phyloP scores from a whole-genome alignment of 73 alveolate genomes.

The Tetrahymena thermophila region DNA sequence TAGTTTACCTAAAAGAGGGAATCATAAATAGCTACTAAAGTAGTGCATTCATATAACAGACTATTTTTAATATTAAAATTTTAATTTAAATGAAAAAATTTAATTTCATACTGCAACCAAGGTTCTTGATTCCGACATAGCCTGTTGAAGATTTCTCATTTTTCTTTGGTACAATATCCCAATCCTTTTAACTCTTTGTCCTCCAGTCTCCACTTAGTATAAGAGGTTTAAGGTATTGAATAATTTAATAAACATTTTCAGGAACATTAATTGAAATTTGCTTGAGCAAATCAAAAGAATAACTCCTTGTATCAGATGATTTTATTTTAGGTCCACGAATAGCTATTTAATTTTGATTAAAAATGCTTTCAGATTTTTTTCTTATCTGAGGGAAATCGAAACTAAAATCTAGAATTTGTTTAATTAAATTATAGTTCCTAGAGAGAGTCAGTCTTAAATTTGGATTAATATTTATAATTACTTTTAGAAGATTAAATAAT shows the following conservation, averaged over 20 bases:
- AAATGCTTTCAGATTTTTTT: conserved; percentile 5
- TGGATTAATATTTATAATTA: neutral
- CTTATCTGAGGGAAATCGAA: neutral
- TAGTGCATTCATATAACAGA: conserved; percentile 35
- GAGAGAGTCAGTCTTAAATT: neutral
- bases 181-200: conserved; percentile 18
- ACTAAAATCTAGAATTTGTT: neutral
- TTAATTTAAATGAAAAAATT: neutral
- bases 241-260: conserved; percentile 7
- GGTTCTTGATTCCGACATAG: conserved; percentile 47
- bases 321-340: conserved; percentile 26
- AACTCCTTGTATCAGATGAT: conserved; percentile 15
- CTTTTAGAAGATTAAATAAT: conserved; percentile 13
- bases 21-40: conserved; percentile 23
- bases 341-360: neutral
- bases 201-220: conserved; percentile 21
- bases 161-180: conserved; percentile 21
- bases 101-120: conserved; percentile 7
- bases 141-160: conserved; percentile 54
- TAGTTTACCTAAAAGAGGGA: conserved; percentile 39
- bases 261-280: neutral
- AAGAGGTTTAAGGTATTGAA: neutral
- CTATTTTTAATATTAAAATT: neutral
- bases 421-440: neutral
- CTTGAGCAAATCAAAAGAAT: conserved; percentile 9